A percentile compares a stretch with the other conserved stretches of the same genome.
Evolutionary conservation across 306 rosid species (phyloP).

Genomic region (Canavalia gladiata): DNA sequence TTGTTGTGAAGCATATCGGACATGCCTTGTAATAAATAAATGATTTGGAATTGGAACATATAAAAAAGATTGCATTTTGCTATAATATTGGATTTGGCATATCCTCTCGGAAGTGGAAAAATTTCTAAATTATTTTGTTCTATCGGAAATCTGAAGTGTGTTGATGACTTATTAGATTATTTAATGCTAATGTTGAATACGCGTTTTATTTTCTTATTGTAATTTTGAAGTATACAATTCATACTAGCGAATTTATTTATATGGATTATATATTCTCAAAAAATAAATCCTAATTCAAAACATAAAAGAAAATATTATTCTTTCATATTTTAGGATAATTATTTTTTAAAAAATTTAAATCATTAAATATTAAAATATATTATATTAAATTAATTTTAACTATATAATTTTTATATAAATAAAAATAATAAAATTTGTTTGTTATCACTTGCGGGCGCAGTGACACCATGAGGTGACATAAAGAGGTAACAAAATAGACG

Average conservation of each 20-base stretch:
- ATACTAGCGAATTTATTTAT: background rate
- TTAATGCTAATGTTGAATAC: background rate
- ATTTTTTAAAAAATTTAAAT: too few species aligned
- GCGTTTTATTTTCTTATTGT: background rate
- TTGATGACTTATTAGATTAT: constrained; percentile 16
- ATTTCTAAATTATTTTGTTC: constrained; percentile 25
- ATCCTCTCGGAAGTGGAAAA: constrained; percentile 35
- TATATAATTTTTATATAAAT: too few species aligned
- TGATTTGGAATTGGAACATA: constrained; percentile 11
- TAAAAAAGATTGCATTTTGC: background rate
- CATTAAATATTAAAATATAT: too few species aligned
- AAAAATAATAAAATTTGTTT: too few species aligned
- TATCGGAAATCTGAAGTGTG: constrained; percentile 33
- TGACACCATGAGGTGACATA: constrained; percentile 45
- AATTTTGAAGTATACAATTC: background rate
- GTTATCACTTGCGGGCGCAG: too few species aligned
- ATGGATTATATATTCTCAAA: background rate
- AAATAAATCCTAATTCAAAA: background rate
- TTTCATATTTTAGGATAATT: background rate
- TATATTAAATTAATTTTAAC: too few species aligned
- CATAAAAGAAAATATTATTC: background rate
- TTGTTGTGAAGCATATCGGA: constrained; percentile 32
- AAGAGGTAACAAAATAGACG: too few species aligned
- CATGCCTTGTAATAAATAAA: constrained; percentile 26
- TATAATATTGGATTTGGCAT: constrained; percentile 34